Percentiles rank a stretch among this genome's conserved stretches.
These are phyloP conservation scores for Vaccinium corymbosum DNA, from an alignment of 148 eudicot species.

Conservation along the genomic window DNA sequence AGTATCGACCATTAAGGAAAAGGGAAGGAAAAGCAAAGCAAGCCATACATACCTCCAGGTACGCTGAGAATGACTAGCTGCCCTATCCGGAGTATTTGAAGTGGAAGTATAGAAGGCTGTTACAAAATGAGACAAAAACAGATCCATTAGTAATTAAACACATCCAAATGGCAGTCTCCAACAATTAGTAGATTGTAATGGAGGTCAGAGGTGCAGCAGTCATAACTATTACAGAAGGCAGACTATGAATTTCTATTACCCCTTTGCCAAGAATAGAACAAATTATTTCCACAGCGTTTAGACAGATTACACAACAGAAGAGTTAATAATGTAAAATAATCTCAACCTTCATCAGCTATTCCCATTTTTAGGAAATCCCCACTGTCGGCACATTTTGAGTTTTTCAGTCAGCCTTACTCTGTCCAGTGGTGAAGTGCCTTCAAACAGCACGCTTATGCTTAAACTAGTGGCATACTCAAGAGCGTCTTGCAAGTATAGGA, in stretches of 20 bases:
- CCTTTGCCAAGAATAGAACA: background rate
- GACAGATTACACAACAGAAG: background rate
- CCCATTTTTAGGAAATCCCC: background rate
- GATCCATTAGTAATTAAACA: background rate
- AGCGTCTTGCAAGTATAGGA: background rate
- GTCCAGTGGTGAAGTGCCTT: conserved; percentile 5
- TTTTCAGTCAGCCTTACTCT: background rate
- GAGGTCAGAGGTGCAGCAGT: background rate
- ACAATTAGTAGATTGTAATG: background rate
- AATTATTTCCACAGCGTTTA: background rate
- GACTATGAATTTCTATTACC: background rate
- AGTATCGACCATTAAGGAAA: conserved; percentile 1
- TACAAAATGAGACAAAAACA: conserved; percentile 15
- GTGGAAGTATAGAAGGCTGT: conserved; percentile 93
- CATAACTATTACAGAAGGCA: background rate
- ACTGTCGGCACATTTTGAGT: background rate
- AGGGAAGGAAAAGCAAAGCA: conserved; percentile 9
- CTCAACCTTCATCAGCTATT: background rate
- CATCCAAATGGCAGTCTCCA: background rate
- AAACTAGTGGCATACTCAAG: background rate
- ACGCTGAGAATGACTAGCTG: conserved; percentile 85
- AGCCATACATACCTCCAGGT: conserved; percentile 80
- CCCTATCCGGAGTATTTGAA: conserved; percentile 89
- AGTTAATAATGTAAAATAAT: background rate
- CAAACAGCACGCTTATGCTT: background rate